These are phyloP conservation scores for Periconia sp. DNA, from an alignment of 2,329 filamentous ascomycete genomes.

Conservation along the genomic window DNA sequence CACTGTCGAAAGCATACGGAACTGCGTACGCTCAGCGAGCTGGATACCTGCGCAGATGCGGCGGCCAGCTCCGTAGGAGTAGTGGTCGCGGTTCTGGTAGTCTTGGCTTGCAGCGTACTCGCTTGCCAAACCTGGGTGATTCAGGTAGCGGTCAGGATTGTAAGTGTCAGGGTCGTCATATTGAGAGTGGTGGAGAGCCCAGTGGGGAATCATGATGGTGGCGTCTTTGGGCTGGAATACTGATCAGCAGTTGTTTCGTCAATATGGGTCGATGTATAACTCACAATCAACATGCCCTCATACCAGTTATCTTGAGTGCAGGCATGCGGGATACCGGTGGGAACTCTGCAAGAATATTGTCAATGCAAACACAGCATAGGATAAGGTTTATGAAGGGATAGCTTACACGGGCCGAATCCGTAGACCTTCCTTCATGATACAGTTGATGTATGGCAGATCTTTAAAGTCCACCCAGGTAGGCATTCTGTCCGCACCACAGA, in stretches of 20 bases:
- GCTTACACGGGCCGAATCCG: slow-evolving; percentile 34
- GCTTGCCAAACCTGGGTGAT: slow-evolving; percentile 38
- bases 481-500: slow-evolving; percentile 22
- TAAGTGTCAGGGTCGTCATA: slow-evolving; percentile 26
- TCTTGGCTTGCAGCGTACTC: slow-evolving; percentile 44
- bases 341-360: slow-evolving; percentile 19
- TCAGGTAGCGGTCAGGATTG: slow-evolving; percentile 27
- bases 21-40: slow-evolving; percentile 59
- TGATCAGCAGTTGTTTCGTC: slow-evolving; percentile 6
- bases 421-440: slow-evolving; percentile 36
- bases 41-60: slow-evolving; percentile 60
- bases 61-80: slow-evolving; percentile 57
- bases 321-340: slow-evolving; percentile 29
- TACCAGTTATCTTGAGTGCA: slow-evolving; percentile 34
- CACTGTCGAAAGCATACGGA: slow-evolving; percentile 39
- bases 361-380: slow-evolving; percentile 1
- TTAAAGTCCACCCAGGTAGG: slow-evolving; percentile 31
- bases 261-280: slow-evolving; percentile 6
- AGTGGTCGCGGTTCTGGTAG: slow-evolving; percentile 51
- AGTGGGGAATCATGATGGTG: slow-evolving; percentile 37
- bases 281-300: slow-evolving; percentile 35
- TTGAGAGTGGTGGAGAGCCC: slow-evolving; percentile 24
- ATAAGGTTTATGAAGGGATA: neutral
- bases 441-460: slow-evolving; percentile 37
- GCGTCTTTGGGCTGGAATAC: slow-evolving; percentile 28